Base-by-base conservation (phyloP, 2,329 filamentous ascomycete genomes). In the Cladophialophora bantiana region DNA sequence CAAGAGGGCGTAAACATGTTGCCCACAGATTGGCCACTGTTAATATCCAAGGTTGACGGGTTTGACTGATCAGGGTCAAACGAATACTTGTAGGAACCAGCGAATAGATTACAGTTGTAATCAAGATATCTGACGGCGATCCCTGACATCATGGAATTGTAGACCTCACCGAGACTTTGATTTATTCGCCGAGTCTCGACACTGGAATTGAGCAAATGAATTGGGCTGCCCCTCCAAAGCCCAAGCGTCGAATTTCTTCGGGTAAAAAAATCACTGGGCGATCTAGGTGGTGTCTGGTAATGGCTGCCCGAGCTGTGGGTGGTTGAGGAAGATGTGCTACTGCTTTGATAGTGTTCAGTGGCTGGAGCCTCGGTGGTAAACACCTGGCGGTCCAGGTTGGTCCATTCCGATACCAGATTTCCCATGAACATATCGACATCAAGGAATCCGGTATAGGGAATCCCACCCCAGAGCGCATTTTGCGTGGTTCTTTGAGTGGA, bases 91-190 rank as follows among this genome's bases (percentile, higher is more conserved):
- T 68, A 68, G 6, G 66, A 52, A 4, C 66, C 62, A 34, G 66
- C 66, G 36, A 65, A 68, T n/a, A 68, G 62, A 26, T 68, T 68
- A 42, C 62, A 65, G 31, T 65, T 59, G 36, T 68, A 68, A 31
- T 68, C 66, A 4, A 68, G 62, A 40, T 68, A 68, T 48, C 66
- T 58, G 53, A 59, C 65, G 12, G 66, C 59, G 36, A 68, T 68
- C n/a, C 66, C 66, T 7, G 62, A 58, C 66, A 68, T 68, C 66
- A 68, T 68, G 35, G 36, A 65, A 32, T 62, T 60, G 58, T 68
- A 68, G 36, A 68, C 57, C 35, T 68, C 66, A 35, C 62, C 62
- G 4, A 68, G 61, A 48, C 53, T 68, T 26, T 62, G 58, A 32
- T 68, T 68, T 31, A 68, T 53, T 7, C 59, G n/a, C 38, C 62